Conservation (phyloP, 2,329 filamentous ascomycete genomes). For the Penicillium sp. region DNA sequence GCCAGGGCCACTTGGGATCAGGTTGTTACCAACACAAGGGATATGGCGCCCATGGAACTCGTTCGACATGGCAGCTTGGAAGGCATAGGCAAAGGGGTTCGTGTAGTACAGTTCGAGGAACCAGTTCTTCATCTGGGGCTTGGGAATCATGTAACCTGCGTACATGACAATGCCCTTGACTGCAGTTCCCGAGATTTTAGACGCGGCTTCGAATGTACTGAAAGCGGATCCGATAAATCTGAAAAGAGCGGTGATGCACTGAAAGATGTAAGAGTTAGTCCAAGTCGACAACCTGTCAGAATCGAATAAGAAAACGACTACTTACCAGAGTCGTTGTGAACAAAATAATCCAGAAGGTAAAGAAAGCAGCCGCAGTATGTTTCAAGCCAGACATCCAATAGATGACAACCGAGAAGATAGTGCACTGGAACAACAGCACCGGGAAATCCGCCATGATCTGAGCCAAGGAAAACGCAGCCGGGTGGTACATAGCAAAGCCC, state of each 20-base stretch:
- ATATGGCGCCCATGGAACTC: slow-evolving; percentile 26
- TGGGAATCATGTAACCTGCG: slow-evolving; percentile 35
- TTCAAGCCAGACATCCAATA: slow-evolving; percentile 56
- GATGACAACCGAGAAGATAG: slow-evolving; percentile 47
- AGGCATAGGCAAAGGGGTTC: slow-evolving; percentile 27
- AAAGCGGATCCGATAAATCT: slow-evolving; percentile 47
- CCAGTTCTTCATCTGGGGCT: slow-evolving; percentile 43
- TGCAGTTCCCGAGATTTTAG: slow-evolving; percentile 39
- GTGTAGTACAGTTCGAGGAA: slow-evolving; percentile 35
- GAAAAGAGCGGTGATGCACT: slow-evolving; percentile 48
- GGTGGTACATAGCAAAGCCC: slow-evolving; percentile 50
- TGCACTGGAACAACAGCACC: slow-evolving; percentile 50
- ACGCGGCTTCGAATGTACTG: slow-evolving; percentile 47
- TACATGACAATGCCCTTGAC: slow-evolving; percentile 29
- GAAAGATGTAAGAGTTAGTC: neutral
- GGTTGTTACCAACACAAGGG: slow-evolving; percentile 24
- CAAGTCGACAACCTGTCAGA: slow-evolving; percentile 19
- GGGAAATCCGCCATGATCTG: slow-evolving; percentile 42
- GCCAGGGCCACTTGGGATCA: slow-evolving; percentile 23
- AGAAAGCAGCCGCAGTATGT: slow-evolving; percentile 46
- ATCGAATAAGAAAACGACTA: neutral
- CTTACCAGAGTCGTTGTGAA: slow-evolving; percentile 7
- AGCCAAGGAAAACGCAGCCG: slow-evolving; percentile 32
- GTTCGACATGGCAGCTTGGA: slow-evolving; percentile 25
- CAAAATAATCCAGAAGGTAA: slow-evolving; percentile 49